A percentile compares a stretch with the other conserved stretches of the same genome.
phyloP scores from a whole-genome alignment of 306 rosid species.

The Lotus japonicus region DNA sequence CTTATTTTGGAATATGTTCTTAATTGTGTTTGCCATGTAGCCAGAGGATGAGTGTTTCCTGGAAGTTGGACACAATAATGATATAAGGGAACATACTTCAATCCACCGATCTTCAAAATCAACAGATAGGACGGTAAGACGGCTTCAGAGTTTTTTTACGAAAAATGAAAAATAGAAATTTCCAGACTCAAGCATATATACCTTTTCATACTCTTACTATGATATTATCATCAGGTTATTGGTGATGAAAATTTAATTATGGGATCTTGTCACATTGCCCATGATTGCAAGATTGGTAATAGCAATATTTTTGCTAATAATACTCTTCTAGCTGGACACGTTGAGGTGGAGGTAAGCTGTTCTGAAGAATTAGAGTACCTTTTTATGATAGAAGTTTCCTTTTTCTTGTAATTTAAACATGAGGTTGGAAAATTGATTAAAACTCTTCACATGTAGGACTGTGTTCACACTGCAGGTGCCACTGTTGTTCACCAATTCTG shows the following conservation, averaged over 20 bases:
- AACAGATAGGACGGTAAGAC: constrained; percentile 62
- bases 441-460: constrained; percentile 53
- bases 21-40: constrained; percentile 38
- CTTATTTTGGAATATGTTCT: background rate
- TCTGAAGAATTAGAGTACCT: background rate
- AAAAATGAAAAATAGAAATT: background rate
- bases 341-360: constrained; percentile 72
- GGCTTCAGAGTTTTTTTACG: background rate
- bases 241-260: constrained; percentile 83
- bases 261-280: constrained; percentile 98
- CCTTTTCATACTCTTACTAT: constrained; percentile 17
- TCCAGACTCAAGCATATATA: background rate
- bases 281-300: constrained; percentile 86
- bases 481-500: constrained; percentile 87
- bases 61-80: constrained; percentile 80
- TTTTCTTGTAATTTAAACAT: background rate
- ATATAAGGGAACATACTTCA: constrained; percentile 75
- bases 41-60: constrained; percentile 80
- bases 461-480: constrained; percentile 84
- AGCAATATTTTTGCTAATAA: constrained; percentile 74
- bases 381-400: background rate
- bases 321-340: constrained; percentile 90
- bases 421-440: constrained; percentile 10
- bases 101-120: constrained; percentile 87
- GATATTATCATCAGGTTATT: constrained; percentile 52